These are phyloP conservation scores for Paecilomyces formosus DNA, from an alignment of 2,329 filamentous ascomycete species.

Conservation along the genomic window DNA sequence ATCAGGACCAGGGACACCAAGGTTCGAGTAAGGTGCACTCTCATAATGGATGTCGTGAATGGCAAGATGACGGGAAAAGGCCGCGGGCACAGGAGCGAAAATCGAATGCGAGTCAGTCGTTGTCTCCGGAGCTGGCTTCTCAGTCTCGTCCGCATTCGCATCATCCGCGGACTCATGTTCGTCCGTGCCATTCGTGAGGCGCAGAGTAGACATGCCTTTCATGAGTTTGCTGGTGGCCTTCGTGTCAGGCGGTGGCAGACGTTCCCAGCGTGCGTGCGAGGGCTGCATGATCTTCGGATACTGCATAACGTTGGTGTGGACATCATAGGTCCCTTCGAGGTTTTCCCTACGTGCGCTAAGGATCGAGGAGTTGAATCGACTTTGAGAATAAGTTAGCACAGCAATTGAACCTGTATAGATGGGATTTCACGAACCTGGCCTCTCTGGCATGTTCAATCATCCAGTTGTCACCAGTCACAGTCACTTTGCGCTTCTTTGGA, in stretches of 20 bases:
- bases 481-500: conserved; percentile 74
- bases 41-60: conserved; percentile 56
- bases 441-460: conserved; percentile 89
- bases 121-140: conserved; percentile 5
- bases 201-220: conserved; percentile 26
- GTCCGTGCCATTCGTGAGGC: conserved; percentile 22
- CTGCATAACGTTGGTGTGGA: conserved; percentile 88
- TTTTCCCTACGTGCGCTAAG: conserved; percentile 61
- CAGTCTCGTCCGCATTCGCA: conserved; percentile 8
- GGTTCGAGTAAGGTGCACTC: conserved; percentile 49
- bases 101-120: conserved; percentile 19
- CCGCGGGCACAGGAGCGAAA: conserved; percentile 48
- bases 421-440: conserved; percentile 59
- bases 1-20: conserved; percentile 50
- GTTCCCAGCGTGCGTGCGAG: conserved; percentile 75
- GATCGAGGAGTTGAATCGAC: conserved; percentile 75
- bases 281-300: conserved; percentile 85
- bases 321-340: conserved; percentile 74
- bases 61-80: conserved; percentile 55
- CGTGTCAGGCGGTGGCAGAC: conserved; percentile 46
- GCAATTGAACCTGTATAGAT: neutral
- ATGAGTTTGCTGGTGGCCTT: conserved; percentile 19
- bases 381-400: conserved; percentile 28
- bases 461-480: conserved; percentile 92
- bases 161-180: conserved; percentile 9